A percentile compares a stretch with the other conserved stretches of the same genome.
These are phyloP conservation scores for Phytopythium sindhum DNA, from an alignment of 352 stramenopile species.

Conservation along the genomic window DNA sequence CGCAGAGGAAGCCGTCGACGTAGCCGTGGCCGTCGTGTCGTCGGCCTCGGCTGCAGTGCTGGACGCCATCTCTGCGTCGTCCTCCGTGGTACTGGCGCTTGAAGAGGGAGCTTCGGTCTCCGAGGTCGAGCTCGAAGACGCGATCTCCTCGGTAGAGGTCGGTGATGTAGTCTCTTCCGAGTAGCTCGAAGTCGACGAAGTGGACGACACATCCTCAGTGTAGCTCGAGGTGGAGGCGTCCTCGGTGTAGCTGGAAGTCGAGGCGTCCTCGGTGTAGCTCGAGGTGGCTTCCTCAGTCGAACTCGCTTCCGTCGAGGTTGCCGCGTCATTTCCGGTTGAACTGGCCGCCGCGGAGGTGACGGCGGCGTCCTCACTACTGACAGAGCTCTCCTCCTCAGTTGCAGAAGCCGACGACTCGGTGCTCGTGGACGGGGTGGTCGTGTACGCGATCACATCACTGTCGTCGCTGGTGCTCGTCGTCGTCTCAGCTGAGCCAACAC, in stretches of 20 bases:
- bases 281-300: neutral
- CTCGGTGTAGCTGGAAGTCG: neutral
- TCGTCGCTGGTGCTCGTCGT: neutral
- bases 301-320: neutral
- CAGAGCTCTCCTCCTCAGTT: neutral
- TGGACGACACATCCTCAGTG: neutral
- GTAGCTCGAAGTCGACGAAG: neutral
- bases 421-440: conserved; percentile 2
- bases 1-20: neutral
- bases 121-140: neutral
- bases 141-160: neutral
- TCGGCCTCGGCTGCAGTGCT: neutral
- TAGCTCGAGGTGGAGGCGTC: neutral
- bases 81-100: neutral
- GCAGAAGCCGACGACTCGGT: neutral
- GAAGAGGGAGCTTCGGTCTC: neutral
- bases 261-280: neutral
- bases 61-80: neutral
- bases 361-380: neutral
- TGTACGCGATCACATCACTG: neutral
- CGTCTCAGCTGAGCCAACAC: neutral
- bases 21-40: neutral
- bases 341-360: neutral
- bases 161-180: neutral
- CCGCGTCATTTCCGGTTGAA: neutral